Conservation (phyloP, 202 grass and related monocot genomes). For the Zoysia matrella region DNA sequence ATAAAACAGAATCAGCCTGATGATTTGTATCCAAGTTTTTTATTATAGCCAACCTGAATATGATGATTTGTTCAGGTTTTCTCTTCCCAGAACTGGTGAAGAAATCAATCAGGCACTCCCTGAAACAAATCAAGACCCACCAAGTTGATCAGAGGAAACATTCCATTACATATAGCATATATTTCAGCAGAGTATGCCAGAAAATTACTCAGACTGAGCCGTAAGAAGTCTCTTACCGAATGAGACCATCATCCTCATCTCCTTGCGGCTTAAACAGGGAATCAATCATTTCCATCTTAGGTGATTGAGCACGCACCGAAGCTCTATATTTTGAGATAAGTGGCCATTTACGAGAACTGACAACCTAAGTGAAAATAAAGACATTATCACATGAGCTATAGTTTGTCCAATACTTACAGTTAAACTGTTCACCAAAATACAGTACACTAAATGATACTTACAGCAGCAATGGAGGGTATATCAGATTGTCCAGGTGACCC, state of each 20-base stretch:
- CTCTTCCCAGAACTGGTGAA: slow-evolving; percentile 83
- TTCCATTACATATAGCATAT: background rate
- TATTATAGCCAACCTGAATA: slow-evolving; percentile 61
- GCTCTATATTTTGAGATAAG: slow-evolving; percentile 89
- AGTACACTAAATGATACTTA: slow-evolving; percentile 33
- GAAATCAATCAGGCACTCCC: slow-evolving; percentile 81
- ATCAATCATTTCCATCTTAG: slow-evolving; percentile 89
- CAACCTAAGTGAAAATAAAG: slow-evolving; percentile 56
- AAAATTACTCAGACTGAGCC: background rate
- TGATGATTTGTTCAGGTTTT: slow-evolving; percentile 85
- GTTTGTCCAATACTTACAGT: background rate
- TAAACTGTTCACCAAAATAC: background rate
- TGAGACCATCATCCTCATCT: slow-evolving; percentile 64
- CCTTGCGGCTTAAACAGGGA: slow-evolving; percentile 74
- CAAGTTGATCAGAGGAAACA: background rate
- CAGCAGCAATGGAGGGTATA: slow-evolving; percentile 83
- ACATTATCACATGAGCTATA: background rate
- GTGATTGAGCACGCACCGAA: slow-evolving; percentile 77
- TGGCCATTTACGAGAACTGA: slow-evolving; percentile 93
- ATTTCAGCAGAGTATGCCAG: background rate
- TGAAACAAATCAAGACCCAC: slow-evolving; percentile 29
- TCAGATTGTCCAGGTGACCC: slow-evolving; percentile 87
- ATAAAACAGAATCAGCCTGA: background rate
- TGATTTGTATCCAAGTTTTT: background rate
- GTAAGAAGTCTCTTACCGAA: slow-evolving; percentile 40